Evolutionary conservation across 352 stramenopile genomes (phyloP), one percentile per base, ranked within the genome.

Genomic region (Phytophthora pisi): DNA sequence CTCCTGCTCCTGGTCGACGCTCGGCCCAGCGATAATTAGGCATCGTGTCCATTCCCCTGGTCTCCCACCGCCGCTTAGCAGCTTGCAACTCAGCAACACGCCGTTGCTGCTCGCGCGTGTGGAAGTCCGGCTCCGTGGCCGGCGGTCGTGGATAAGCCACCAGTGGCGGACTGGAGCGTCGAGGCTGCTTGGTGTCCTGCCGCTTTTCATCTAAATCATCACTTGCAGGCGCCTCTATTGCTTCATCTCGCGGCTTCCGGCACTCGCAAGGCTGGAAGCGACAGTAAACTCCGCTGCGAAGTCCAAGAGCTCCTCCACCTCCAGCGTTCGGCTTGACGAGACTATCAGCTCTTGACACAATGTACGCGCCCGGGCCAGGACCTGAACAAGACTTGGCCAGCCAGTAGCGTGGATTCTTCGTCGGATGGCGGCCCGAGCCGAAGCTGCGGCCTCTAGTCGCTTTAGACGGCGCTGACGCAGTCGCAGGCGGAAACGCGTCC

Each of bases 321-420:
- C 51, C 67, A 20, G 47, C 31, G 23, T 58, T 63, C 15, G 66
- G 52, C 28, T 72, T 76, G 8, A 67, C 45, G 46, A 78, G 26
- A 16, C 9, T 47, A 28, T 75, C 64, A 11, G 72, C 75, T 3
- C 50, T 70, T 11, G 73, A 53, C 6, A 66, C 51, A 43, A 34
- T 61, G 51, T 78, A 82, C 9, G 75, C 34, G 4, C 72, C 75
- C 6, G 75, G 68, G 11, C 71, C 74, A 63, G 69, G 67, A 20
- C 13, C 45, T 18, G 45, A 61, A 4, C 43, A 63, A 8, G 11
- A 26, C 28, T 28, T 64, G 42, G 9, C 52, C 20, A 64, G 16
- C 57, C 56, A 72, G 61, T 70, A 77, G 6, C 49, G 43, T 23
- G 30, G n/a, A n/a, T 53, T 61, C 31, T 43, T 64, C 13, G 16